Percentiles rank a stretch among this genome's conserved stretches.
Conservation (phyloP, 306 rosid genomes). For the Cucurbita argyrosperma region DNA sequence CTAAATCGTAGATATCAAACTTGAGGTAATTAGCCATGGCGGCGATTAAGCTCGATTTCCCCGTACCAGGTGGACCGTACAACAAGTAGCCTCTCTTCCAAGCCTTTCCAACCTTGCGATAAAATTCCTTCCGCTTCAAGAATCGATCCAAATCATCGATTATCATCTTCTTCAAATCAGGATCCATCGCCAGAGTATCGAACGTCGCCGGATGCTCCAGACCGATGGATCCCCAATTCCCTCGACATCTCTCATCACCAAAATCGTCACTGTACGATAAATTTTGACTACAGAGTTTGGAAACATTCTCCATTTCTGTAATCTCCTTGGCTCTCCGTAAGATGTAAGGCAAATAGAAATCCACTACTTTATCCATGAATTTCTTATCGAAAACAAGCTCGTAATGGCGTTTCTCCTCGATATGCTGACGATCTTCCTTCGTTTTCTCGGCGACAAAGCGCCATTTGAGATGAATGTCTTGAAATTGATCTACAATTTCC, state of each 20-base stretch:
- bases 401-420: not conserved
- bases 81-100: not conserved
- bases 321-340: not conserved
- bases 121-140: not conserved
- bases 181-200: not conserved
- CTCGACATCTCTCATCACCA: not conserved
- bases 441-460: not conserved
- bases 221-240: not conserved
- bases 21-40: conserved; percentile 6
- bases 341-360: not conserved
- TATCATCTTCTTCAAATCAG: not conserved
- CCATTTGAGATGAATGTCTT: not conserved
- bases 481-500: not conserved
- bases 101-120: not conserved
- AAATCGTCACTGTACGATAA: not conserved
- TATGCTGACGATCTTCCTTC: too few relatives aligned
- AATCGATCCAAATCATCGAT: not conserved
- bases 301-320: not conserved
- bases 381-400: not conserved
- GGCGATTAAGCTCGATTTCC: not conserved
- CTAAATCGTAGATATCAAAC: not conserved
- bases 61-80: conserved; percentile 1
- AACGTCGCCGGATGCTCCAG: not conserved
- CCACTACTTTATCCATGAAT: not conserved
- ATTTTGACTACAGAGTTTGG: not conserved